A percentile compares a stretch with the other conserved stretches of the same genome.
Evolutionary conservation across 73 alveolate species (phyloP).

Genomic region (Tetrahymena elliotti): DNA sequence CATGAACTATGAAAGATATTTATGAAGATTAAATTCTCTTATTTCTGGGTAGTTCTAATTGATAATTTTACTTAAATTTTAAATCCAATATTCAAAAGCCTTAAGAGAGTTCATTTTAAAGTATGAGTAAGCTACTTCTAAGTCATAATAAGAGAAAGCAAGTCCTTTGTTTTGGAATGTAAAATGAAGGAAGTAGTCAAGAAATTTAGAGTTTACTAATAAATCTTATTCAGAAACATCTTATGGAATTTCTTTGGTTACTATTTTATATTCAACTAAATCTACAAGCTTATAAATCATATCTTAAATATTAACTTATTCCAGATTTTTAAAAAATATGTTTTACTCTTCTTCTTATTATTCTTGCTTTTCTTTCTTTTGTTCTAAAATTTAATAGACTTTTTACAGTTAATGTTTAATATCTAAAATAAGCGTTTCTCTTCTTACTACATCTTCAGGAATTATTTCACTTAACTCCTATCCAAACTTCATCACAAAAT

Average conservation of each 20-base stretch:
- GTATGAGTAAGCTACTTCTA: background rate
- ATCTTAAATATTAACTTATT: background rate
- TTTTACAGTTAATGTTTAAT: background rate
- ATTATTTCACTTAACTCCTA: background rate
- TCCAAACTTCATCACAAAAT: background rate
- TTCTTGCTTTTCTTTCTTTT: background rate
- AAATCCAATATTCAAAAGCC: background rate
- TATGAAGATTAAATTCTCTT: background rate
- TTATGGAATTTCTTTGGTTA: background rate
- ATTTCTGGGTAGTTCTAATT: background rate
- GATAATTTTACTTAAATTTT: background rate
- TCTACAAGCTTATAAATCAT: background rate
- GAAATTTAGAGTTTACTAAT: background rate
- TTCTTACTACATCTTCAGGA: background rate
- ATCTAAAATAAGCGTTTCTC: background rate
- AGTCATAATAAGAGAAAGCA: background rate
- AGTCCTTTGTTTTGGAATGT: background rate
- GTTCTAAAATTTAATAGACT: background rate
- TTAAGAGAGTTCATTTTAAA: background rate
- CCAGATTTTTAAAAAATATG: background rate
- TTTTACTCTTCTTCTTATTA: background rate
- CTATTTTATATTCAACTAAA: background rate
- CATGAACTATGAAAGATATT: background rate
- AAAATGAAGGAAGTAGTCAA: background rate
- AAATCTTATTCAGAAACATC: background rate